Base-by-base conservation (phyloP, 345 rosid species). In the Bretschneidera sinensis region DNA sequence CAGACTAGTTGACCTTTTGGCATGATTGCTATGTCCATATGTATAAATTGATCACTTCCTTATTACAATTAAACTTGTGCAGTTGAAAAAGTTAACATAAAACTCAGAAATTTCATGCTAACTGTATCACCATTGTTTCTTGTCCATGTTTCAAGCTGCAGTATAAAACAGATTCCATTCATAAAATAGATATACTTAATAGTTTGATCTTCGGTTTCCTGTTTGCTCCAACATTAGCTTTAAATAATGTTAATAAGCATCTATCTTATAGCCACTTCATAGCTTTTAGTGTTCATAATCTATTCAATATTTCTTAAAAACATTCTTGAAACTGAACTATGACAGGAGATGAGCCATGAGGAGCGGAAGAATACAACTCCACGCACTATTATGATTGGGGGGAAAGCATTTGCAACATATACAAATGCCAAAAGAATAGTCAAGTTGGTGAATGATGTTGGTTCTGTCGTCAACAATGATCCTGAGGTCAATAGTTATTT, bases 371-470 rank as follows among this genome's bases (percentile, higher is more conserved):
- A 81, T 54, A 80, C 85, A 70, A 84, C 83, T 77, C 78, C 96
- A 28, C 98, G 97, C 21, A 92, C 98, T 28, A 66, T 89, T 54
- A 89, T 92, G 98, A 80, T 92, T 59, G 98, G 98, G 59, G 98
- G 98, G 65, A 92, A 92, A 79, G 98, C 98, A 49, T 92, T 89
- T 80, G 97, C 98, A 54, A 92, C 98, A 11, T 92, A 89, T 67
- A 85, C 96, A 55, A 92, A 92, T 75, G 98, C 98, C 55, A 89
- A 89, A 79, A 82, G 94, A 74, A 92, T 89, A 64, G 98, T 92
- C 75, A 92, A 89, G 74, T 76, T 92, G 64, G 97, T 92, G 69
- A 80, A 80, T 83, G 98, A 92, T 80, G 98, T 92, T 52, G 96
- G 97, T 33, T 83, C 70, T 15, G 92, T 89, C 53, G 90, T 92